Evolutionary conservation across 2,329 filamentous ascomycete genomes (phyloP).

Genomic region (Monosporascus sp.): DNA sequence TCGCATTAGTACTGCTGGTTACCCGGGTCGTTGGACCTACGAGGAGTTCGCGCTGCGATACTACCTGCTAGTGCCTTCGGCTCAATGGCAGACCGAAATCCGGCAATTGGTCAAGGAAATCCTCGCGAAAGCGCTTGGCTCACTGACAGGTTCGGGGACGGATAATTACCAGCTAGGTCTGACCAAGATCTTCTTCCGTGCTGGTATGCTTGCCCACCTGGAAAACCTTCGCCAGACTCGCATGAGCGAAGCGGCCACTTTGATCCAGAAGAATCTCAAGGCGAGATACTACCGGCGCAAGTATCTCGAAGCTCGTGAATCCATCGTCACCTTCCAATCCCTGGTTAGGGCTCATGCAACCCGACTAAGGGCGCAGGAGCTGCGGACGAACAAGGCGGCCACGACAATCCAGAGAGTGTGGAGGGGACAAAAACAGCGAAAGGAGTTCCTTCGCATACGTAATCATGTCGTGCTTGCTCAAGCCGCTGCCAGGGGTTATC

Average conservation of each 20-base stretch:
- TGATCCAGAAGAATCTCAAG: slow-evolving; percentile 97
- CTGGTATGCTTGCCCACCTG: slow-evolving; percentile 96
- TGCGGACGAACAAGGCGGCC: slow-evolving; percentile 77
- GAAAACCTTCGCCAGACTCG: slow-evolving; percentile 89
- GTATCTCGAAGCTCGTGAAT: slow-evolving; percentile 79
- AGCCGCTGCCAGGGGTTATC: slow-evolving; percentile 84
- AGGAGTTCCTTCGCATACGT: slow-evolving; percentile 70
- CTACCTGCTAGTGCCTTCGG: slow-evolving; percentile 93
- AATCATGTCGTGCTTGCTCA: slow-evolving; percentile 84
- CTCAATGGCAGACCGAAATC: slow-evolving; percentile 89
- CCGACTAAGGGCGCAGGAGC: slow-evolving; percentile 70
- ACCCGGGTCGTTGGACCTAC: slow-evolving; percentile 97
- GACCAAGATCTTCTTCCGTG: slow-evolving; percentile 99
- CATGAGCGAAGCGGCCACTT: slow-evolving; percentile 87
- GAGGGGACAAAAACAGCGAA: slow-evolving; percentile 87
- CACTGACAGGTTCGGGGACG: slow-evolving; percentile 64
- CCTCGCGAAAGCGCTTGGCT: slow-evolving; percentile 78
- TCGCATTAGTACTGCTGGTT: slow-evolving; percentile 93
- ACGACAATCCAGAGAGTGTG: slow-evolving; percentile 94
- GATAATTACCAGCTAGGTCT: slow-evolving; percentile 98
- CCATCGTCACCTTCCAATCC: slow-evolving; percentile 77
- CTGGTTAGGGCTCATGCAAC: slow-evolving; percentile 72
- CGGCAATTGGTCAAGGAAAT: slow-evolving; percentile 92
- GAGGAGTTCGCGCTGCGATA: slow-evolving; percentile 97
- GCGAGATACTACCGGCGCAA: slow-evolving; percentile 92